Evolutionary conservation across 495 filamentous ascomycete species (phyloP).

Genomic region (Geopyxis carbonaria): DNA sequence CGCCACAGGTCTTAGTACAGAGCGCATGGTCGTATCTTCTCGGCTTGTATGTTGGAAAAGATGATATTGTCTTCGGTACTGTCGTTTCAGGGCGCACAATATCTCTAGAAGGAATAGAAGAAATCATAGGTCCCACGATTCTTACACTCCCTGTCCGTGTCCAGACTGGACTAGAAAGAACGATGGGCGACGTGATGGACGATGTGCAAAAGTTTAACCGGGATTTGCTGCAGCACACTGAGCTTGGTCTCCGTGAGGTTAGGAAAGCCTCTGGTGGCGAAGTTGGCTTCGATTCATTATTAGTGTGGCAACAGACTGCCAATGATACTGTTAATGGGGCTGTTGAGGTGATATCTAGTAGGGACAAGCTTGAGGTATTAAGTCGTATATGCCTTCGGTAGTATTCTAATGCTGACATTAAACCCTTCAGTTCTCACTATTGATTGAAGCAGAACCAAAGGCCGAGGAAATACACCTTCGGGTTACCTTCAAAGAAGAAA

Average conservation of each 20-base stretch:
- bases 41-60: constrained; percentile 38
- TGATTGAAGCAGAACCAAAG: constrained; percentile 51
- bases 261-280: constrained; percentile 37
- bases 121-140: constrained; percentile 57
- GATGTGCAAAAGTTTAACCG: constrained; percentile 44
- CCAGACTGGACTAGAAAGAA: constrained; percentile 27
- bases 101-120: constrained; percentile 46
- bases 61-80: constrained; percentile 57
- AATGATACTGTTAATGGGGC: constrained; percentile 22
- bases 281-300: constrained; percentile 49
- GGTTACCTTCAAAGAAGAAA: constrained; percentile 35
- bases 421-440: constrained; percentile 41
- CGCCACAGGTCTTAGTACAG: constrained; percentile 52
- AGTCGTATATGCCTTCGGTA: neutral
- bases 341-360: constrained; percentile 36
- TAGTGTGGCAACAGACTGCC: constrained; percentile 63
- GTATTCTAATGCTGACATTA: constrained; percentile 8
- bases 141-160: constrained; percentile 49
- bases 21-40: constrained; percentile 50
- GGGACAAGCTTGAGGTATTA: constrained; percentile 44
- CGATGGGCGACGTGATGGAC: constrained; percentile 39
- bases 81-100: constrained; percentile 60
- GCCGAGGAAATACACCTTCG: constrained; percentile 28
- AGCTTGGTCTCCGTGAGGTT: constrained; percentile 47
- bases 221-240: constrained; percentile 39